Evolutionary conservation across 148 eudicot species (phyloP).

Genomic region (Drosera capensis): DNA sequence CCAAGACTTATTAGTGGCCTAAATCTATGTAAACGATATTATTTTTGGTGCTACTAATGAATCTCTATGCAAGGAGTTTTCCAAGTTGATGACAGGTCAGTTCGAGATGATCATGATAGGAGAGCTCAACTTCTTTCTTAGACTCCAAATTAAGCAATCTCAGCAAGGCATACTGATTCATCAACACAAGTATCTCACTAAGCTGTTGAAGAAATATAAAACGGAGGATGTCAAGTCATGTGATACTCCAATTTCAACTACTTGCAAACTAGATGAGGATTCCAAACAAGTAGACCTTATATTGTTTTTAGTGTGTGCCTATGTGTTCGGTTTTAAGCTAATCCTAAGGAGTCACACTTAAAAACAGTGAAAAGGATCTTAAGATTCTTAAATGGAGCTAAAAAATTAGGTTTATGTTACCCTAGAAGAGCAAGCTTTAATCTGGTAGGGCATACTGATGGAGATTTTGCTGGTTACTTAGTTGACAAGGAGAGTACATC

Average conservation of each 20-base stretch:
- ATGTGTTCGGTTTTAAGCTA: background rate
- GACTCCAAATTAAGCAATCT: background rate
- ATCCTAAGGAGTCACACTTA: conserved; percentile 1
- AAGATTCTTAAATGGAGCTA: too few relatives aligned
- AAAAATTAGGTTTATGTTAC: too few relatives aligned
- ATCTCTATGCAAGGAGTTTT: background rate
- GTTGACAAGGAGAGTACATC: too few relatives aligned
- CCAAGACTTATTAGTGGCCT: too few relatives aligned
- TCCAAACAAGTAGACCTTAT: background rate
- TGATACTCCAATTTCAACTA: background rate
- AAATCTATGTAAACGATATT: conserved; percentile 1
- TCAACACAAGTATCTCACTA: conserved; percentile 2
- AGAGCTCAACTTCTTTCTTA: too few relatives aligned
- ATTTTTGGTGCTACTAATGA: background rate
- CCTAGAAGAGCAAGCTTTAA: too few relatives aligned
- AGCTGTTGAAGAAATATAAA: background rate
- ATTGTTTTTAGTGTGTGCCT: background rate
- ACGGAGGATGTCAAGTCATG: background rate
- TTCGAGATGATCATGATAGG: conserved; percentile 6
- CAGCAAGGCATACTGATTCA: background rate
- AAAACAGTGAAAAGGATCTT: too few relatives aligned
- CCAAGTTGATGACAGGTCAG: background rate
- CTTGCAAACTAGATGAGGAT: background rate
- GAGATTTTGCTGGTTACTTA: too few relatives aligned
- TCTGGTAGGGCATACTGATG: too few relatives aligned